Conservation (phyloP, 2,329 filamentous ascomycete genomes). For the Curvularia sp. region DNA sequence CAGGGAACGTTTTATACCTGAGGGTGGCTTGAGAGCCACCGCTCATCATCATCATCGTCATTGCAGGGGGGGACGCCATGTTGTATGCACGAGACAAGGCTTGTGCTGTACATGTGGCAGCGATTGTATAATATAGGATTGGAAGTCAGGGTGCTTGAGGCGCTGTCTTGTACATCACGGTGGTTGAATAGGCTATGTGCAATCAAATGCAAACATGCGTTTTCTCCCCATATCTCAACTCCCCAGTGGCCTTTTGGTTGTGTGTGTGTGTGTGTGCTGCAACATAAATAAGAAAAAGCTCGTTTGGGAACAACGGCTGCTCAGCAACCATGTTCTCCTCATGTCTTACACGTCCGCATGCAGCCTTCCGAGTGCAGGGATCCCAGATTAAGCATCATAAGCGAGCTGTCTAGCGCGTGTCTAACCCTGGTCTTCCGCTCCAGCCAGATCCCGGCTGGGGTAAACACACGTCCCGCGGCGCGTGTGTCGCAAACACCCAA, state of each 20-base stretch:
- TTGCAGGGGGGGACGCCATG: slow-evolving; percentile 6
- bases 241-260: background rate
- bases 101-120: slow-evolving; percentile 16
- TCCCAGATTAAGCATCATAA: background rate
- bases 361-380: background rate
- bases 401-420: slow-evolving; percentile 17
- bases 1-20: slow-evolving; percentile 7
- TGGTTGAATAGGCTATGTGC: slow-evolving; percentile 16
- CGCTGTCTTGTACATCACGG: slow-evolving; percentile 19
- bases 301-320: background rate
- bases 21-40: slow-evolving; percentile 6
- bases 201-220: slow-evolving; percentile 12
- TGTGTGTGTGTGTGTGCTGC: background rate
- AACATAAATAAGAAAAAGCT: background rate
- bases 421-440: slow-evolving; percentile 13
- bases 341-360: background rate
- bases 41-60: slow-evolving; percentile 5
- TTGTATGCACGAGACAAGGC: background rate
- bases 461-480: slow-evolving; percentile 29
- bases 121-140: slow-evolving; percentile 31
- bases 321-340: background rate
- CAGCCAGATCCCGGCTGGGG: slow-evolving; percentile 22
- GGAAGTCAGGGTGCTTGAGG: slow-evolving; percentile 15
- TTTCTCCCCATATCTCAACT: background rate
- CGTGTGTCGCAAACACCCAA: slow-evolving; percentile 33